phyloP scores from a whole-genome alignment of 2,329 filamentous ascomycete genomes.

The Fusarium sp. region DNA sequence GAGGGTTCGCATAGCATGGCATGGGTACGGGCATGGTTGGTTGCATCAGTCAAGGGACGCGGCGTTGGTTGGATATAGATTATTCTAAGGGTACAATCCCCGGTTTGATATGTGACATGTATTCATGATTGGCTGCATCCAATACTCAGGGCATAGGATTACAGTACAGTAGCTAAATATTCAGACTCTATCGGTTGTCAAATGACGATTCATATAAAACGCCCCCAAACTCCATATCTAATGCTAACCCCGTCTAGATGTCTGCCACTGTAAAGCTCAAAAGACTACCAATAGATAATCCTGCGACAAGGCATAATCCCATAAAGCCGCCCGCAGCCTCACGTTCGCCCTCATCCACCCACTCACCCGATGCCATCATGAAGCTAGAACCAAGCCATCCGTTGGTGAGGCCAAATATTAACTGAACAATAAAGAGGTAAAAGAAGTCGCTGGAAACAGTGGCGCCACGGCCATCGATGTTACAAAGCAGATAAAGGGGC shows the following conservation, averaged over 20 bases:
- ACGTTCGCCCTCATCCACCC: conserved; percentile 83
- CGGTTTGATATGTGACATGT: conserved; percentile 30
- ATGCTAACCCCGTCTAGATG: conserved; percentile 48
- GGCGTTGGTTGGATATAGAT: conserved; percentile 35
- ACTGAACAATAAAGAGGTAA: conserved; percentile 85
- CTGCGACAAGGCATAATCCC: conserved; percentile 87
- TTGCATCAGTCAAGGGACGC: conserved; percentile 35
- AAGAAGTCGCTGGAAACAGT: conserved; percentile 83
- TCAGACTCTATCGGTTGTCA: conserved; percentile 24
- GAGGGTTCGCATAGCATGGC: conserved; percentile 37
- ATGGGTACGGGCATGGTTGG: conserved; percentile 35
- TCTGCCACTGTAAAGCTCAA: conserved; percentile 81
- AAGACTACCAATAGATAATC: conserved; percentile 85
- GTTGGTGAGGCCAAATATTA: conserved; percentile 85
- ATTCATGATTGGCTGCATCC: conserved; percentile 30
- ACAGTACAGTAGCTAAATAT: conserved; percentile 16
- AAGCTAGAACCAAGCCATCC: conserved; percentile 87
- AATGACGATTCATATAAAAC: conserved; percentile 18
- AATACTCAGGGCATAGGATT: conserved; percentile 16
- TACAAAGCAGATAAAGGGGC: conserved; percentile 90
- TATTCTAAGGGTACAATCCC: conserved; percentile 28
- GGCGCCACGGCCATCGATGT: conserved; percentile 81
- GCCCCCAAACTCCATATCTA: conserved; percentile 9
- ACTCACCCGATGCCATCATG: conserved; percentile 90
- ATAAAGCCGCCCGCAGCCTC: conserved; percentile 95